These are phyloP conservation scores for Candida endomychidarum DNA, from an alignment of 805 yeast species.

Conservation along the genomic window DNA sequence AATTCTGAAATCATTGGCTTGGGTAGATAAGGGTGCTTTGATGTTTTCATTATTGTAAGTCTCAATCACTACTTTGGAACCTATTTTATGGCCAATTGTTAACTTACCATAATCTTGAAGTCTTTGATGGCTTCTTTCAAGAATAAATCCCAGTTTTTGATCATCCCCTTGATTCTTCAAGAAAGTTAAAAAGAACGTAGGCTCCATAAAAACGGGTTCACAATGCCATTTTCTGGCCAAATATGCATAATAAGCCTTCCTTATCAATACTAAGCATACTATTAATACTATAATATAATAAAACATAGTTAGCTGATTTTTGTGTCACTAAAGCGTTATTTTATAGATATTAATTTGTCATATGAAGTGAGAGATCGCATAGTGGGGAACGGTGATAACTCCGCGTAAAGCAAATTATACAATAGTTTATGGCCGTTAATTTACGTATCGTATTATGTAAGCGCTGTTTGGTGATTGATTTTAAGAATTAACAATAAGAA, in stretches of 20 bases:
- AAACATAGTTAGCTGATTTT: background rate
- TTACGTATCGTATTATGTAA: too few species aligned
- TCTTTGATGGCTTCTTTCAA: slow-evolving; percentile 5
- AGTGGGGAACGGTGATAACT: too few species aligned
- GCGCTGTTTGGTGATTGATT: too few species aligned
- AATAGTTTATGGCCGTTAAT: too few species aligned
- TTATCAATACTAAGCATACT: background rate
- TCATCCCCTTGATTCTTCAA: slow-evolving; percentile 1
- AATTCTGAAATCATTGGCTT: slow-evolving; percentile 34
- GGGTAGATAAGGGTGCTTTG: slow-evolving; percentile 37
- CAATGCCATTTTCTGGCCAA: slow-evolving; percentile 13
- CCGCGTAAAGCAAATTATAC: too few species aligned
- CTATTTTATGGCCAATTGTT: slow-evolving; percentile 2
- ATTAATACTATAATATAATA: slow-evolving; percentile 1
- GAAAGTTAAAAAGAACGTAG: slow-evolving; percentile 6
- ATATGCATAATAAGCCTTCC: background rate
- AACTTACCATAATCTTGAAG: background rate
- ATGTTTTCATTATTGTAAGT: slow-evolving; percentile 38
- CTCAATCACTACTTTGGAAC: slow-evolving; percentile 14
- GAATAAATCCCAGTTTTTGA: slow-evolving; percentile 7
- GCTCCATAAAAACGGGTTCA: background rate
- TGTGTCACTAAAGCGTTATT: too few species aligned
- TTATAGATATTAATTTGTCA: too few species aligned
- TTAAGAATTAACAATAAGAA: too few species aligned
- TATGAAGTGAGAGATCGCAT: too few species aligned